Percentiles rank a stretch among this genome's conserved stretches.
phyloP scores from a whole-genome alignment of 2,329 filamentous ascomycete species.

The Graphilbum fragrans region DNA sequence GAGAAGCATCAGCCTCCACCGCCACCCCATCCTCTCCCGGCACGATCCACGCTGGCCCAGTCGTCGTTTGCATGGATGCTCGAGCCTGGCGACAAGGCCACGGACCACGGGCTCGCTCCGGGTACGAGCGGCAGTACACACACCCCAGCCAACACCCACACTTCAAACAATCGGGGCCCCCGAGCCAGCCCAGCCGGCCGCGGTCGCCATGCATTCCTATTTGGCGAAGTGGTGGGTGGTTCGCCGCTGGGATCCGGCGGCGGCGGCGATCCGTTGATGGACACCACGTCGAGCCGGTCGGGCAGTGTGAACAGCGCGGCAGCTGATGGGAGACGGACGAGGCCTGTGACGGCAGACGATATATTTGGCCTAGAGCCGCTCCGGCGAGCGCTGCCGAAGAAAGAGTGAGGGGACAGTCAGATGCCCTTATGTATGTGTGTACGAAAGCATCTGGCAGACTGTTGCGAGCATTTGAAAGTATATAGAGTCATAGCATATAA shows the following conservation, averaged over 20 bases:
- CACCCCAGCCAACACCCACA: background rate
- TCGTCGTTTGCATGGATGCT: conserved; percentile 76
- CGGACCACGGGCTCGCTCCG: conserved; percentile 2
- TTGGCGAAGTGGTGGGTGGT: conserved; percentile 35
- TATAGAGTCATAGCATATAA: too few species aligned
- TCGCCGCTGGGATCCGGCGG: conserved; percentile 13
- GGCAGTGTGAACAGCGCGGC: background rate
- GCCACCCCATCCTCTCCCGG: conserved; percentile 34
- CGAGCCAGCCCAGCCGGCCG: conserved; percentile 26
- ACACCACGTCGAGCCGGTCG: background rate
- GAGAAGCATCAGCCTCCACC: conserved; percentile 11
- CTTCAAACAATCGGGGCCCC: conserved; percentile 7
- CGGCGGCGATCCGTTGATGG: conserved; percentile 19
- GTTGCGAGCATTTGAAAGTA: too few species aligned
- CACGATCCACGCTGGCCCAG: conserved; percentile 55
- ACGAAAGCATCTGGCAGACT: too few species aligned
- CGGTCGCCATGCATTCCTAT: conserved; percentile 46
- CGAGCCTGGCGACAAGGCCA: conserved; percentile 38
- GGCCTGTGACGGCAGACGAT: conserved; percentile 28
- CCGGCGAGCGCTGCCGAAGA: conserved; percentile 13
- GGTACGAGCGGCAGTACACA: conserved; percentile 1
- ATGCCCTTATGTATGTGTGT: too few species aligned
- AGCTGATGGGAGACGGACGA: conserved; percentile 14
- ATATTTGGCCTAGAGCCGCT: conserved; percentile 45
- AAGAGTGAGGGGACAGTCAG: too few species aligned